These are phyloP conservation scores for Trichoderma aggressivum DNA, from an alignment of 2,329 filamentous ascomycete species.

Conservation along the genomic window DNA sequence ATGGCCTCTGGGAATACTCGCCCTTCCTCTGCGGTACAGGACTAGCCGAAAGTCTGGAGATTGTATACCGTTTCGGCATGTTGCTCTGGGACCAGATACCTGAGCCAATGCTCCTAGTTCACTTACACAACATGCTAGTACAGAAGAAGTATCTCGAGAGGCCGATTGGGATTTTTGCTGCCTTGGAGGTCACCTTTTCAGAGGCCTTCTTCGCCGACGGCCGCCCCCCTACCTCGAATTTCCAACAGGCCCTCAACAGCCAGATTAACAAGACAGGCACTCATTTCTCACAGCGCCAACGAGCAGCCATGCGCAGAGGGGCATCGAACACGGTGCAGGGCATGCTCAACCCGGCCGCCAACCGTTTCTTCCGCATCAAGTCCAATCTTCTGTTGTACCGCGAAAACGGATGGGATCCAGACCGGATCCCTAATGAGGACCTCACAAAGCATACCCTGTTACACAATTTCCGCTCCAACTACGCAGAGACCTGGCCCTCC, in stretches of 20 bases:
- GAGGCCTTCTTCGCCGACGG: not conserved
- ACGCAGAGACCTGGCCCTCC: not conserved
- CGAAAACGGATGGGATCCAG: not conserved
- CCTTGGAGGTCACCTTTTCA: not conserved
- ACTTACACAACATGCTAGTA: not conserved
- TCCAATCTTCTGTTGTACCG: not conserved
- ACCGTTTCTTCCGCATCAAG: not conserved
- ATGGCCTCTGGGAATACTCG: not conserved
- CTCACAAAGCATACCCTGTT: not conserved
- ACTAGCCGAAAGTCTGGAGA: not conserved
- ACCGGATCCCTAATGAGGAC: not conserved
- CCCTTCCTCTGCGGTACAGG: not conserved
- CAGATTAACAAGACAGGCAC: not conserved
- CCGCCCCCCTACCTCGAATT: not conserved
- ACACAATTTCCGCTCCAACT: not conserved
- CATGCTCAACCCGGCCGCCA: not conserved
- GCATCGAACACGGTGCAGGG: not conserved
- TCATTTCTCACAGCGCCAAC: not conserved
- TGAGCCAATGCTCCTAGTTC: not conserved
- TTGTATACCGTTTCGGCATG: not conserved
- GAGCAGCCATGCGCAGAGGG: not conserved
- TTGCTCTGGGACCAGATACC: not conserved
- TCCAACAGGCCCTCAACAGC: not conserved
- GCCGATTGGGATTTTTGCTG: not conserved
- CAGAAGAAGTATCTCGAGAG: not conserved